Conservation (phyloP, 2,329 filamentous ascomycete species). For the Exophiala bonariae region DNA sequence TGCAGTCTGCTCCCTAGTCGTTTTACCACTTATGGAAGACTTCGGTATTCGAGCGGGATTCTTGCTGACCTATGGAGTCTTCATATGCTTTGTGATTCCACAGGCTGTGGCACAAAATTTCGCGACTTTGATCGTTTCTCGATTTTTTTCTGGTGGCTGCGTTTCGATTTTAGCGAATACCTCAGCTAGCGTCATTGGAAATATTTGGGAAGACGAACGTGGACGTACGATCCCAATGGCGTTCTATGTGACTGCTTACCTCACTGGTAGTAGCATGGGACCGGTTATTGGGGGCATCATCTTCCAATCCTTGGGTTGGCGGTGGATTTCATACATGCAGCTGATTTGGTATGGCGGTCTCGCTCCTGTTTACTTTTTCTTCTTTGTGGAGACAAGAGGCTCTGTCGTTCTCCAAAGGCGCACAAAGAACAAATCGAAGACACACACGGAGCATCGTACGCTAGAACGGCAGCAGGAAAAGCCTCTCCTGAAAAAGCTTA, state of each 20-base stretch:
- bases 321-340: conserved; percentile 29
- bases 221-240: conserved; percentile 25
- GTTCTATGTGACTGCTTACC: conserved; percentile 19
- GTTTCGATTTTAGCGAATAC: conserved; percentile 30
- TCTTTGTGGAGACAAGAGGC: conserved; percentile 49
- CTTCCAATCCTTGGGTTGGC: conserved; percentile 18
- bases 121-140: conserved; percentile 25
- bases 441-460: conserved; percentile 5
- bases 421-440: conserved; percentile 34
- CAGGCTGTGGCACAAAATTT: conserved; percentile 27
- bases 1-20: conserved; percentile 41
- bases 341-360: conserved; percentile 46
- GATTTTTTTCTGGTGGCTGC: conserved; percentile 33
- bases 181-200: conserved; percentile 29
- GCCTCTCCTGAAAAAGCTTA: conserved; percentile 35
- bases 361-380: conserved; percentile 39
- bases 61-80: conserved; percentile 33
- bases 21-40: conserved; percentile 44
- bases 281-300: conserved; percentile 23
- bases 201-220: conserved; percentile 30
- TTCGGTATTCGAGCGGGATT: conserved; percentile 33
- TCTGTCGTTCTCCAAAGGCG: conserved; percentile 44
- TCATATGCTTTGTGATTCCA: conserved; percentile 30
- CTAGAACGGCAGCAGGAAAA: conserved; percentile 32
- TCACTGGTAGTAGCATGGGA: conserved; percentile 21